Evolutionary conservation across 805 yeast genomes (phyloP).

Genomic region (Saturnispora gosingensis): DNA sequence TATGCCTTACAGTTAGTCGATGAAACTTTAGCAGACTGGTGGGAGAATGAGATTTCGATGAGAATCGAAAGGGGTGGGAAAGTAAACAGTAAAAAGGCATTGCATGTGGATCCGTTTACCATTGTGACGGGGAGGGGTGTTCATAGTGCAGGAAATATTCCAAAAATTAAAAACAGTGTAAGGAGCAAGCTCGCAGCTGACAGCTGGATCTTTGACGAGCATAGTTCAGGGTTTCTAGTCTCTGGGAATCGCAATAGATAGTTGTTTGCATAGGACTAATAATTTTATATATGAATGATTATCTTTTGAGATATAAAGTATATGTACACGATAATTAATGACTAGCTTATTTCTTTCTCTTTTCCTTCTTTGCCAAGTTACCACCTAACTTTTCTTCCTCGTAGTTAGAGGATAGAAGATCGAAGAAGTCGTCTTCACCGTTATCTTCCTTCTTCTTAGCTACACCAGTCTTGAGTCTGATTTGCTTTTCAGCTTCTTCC

Average conservation of each 20-base stretch:
- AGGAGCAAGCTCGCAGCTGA: constrained; percentile 29
- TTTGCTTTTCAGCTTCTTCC: constrained; percentile 24
- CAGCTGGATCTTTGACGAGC: constrained; percentile 39
- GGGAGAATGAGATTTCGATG: constrained; percentile 43
- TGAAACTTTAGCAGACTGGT: constrained; percentile 44
- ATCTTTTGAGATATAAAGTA: background rate
- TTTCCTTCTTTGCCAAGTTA: constrained; percentile 25
- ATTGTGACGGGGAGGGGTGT: constrained; percentile 64
- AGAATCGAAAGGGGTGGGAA: constrained; percentile 36
- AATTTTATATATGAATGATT: background rate
- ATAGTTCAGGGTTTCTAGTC: constrained; percentile 34
- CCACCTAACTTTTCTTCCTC: constrained; percentile 31
- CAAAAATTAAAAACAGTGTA: constrained; percentile 39
- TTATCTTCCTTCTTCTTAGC: constrained; percentile 19
- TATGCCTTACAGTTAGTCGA: constrained; percentile 36
- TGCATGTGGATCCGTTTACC: constrained; percentile 33
- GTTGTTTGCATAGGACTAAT: background rate
- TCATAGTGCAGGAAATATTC: constrained; percentile 51
- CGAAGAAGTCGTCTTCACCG: constrained; percentile 36
- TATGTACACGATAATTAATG: constrained; percentile 3
- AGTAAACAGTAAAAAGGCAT: constrained; percentile 27
- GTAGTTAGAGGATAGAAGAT: constrained; percentile 42
- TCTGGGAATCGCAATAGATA: constrained; percentile 29
- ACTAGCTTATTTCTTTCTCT: constrained; percentile 18
- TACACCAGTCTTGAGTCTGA: constrained; percentile 23